phyloP scores from a whole-genome alignment of 78 protist species.

The Dictyostelium brefeldianum region DNA sequence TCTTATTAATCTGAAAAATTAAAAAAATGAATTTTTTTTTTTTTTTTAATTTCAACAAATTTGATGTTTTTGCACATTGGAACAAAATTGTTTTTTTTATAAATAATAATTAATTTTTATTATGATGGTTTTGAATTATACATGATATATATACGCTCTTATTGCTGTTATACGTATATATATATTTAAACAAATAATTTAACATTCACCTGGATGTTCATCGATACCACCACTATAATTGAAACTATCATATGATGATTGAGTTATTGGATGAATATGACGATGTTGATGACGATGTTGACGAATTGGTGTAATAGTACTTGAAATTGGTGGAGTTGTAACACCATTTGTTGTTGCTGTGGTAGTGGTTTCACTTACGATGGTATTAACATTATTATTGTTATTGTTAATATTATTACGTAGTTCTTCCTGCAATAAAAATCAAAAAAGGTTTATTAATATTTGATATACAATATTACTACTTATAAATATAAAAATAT shows the following conservation, averaged over 20 bases:
- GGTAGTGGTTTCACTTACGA: neutral
- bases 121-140: no score
- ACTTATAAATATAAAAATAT: no score
- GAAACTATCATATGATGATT: neutral
- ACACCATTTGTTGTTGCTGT: neutral
- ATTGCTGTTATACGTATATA: no score
- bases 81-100: no score
- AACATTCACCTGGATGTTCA: slow-evolving; percentile 7
- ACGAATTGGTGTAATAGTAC: neutral
- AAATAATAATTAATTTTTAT: no score
- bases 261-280: no score
- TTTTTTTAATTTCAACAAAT: no score
- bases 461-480: neutral
- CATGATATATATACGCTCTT: no score
- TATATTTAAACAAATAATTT: no score
- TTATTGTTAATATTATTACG: neutral
- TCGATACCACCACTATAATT: neutral
- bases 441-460: neutral
- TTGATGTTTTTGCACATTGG: no score
- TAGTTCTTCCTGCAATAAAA: neutral
- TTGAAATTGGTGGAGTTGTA: neutral
- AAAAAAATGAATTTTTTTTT: no score
- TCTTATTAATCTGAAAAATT: no score
- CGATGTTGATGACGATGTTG: neutral
- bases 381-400: neutral